phyloP scores from a whole-genome alignment of 2,329 filamentous ascomycete genomes.

The Stachybotrys elegans region DNA sequence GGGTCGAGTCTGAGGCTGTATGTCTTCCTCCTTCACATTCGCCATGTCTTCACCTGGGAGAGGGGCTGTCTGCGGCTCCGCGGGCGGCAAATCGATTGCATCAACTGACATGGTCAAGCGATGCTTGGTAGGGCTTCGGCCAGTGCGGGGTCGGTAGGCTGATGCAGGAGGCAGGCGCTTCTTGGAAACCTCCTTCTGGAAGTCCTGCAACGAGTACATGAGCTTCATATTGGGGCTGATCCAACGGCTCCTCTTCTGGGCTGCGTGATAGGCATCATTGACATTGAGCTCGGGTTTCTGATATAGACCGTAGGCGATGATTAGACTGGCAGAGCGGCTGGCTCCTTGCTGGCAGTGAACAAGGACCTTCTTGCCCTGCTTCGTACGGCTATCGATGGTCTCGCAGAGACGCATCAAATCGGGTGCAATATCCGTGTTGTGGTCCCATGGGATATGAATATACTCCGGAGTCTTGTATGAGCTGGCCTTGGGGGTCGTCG shows the following conservation, averaged over 20 bases:
- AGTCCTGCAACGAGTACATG: conserved; percentile 84
- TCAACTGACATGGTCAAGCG: conserved; percentile 56
- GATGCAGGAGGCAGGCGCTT: conserved; percentile 40
- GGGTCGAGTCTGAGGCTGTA: conserved; percentile 36
- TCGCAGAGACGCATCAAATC: conserved; percentile 73
- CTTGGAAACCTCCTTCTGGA: conserved; percentile 58
- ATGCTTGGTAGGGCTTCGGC: conserved; percentile 55
- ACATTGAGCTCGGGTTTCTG: conserved; percentile 71
- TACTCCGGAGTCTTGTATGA: conserved; percentile 63
- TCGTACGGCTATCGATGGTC: conserved; percentile 66
- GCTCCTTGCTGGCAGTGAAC: conserved; percentile 85
- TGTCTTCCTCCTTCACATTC: conserved; percentile 32
- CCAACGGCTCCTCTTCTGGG: conserved; percentile 78
- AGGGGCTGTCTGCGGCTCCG: conserved; percentile 57
- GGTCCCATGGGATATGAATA: conserved; percentile 82
- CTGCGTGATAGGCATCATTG: conserved; percentile 77
- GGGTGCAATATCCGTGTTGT: conserved; percentile 79
- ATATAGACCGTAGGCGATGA: conserved; percentile 81
- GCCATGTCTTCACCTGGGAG: conserved; percentile 49
- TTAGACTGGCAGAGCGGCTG: conserved; percentile 77
- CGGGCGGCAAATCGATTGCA: conserved; percentile 45
- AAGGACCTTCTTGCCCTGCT: conserved; percentile 71
- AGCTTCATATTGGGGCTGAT: conserved; percentile 90
- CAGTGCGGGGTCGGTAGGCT: conserved; percentile 43
- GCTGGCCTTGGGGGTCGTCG: conserved; percentile 50